A percentile compares a stretch with the other conserved stretches of the same genome.
Evolutionary conservation across 2,329 filamentous ascomycete species (phyloP).

Genomic region (Uncinocarpus reesii): DNA sequence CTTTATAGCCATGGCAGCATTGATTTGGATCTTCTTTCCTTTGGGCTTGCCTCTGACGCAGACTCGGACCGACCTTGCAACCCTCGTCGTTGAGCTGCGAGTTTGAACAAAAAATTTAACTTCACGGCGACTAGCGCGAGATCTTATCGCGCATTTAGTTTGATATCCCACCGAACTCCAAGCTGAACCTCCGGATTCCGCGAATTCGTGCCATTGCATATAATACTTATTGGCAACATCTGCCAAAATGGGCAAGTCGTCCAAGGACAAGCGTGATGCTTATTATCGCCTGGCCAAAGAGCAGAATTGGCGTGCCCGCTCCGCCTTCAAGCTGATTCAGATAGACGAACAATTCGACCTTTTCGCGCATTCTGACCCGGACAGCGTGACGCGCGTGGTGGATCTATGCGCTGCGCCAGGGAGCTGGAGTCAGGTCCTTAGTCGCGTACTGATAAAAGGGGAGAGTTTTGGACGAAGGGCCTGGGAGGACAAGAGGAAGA

Average conservation of each 20-base stretch:
- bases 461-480: slow-evolving; percentile 78
- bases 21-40: neutral
- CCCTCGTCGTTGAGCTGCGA: neutral
- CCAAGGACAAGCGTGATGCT: slow-evolving; percentile 95
- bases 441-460: slow-evolving; percentile 82
- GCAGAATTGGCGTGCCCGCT: slow-evolving; percentile 93
- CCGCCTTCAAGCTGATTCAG: slow-evolving; percentile 93
- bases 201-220: neutral
- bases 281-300: slow-evolving; percentile 98
- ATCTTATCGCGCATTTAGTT: slow-evolving; percentile 4
- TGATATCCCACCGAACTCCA: slow-evolving; percentile 2
- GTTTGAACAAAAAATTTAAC: neutral
- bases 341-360: slow-evolving; percentile 94
- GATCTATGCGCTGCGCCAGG: slow-evolving; percentile 93
- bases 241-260: slow-evolving; percentile 75
- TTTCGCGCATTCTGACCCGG: slow-evolving; percentile 51
- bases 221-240: neutral
- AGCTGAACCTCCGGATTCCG: neutral
- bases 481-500: slow-evolving; percentile 74
- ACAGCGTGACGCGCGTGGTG: slow-evolving; percentile 80
- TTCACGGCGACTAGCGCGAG: slow-evolving; percentile 1
- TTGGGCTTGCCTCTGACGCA: neutral
- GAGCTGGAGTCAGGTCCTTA: slow-evolving; percentile 95
- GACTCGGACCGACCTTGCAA: neutral
- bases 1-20: slow-evolving; percentile 23